A percentile compares a stretch with the other conserved stretches of the same genome.
Conservation (phyloP, 192 early-diverging fungal genomes). For the Coemansia sp. region DNA sequence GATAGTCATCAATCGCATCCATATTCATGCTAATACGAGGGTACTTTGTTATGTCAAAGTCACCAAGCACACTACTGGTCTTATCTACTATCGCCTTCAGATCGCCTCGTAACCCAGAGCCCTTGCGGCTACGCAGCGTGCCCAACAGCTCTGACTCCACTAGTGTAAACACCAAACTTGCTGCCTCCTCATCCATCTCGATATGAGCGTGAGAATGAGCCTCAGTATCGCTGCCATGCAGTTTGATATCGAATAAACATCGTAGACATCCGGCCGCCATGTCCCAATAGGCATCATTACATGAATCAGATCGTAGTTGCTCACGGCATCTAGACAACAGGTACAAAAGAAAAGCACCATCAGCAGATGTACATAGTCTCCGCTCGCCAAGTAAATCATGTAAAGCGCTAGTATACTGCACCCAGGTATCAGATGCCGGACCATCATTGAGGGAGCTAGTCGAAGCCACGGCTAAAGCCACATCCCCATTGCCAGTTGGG, state of each 20-base stretch:
- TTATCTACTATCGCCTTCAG: slow-evolving; percentile 43
- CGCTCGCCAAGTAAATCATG: slow-evolving; percentile 45
- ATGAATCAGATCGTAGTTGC: background rate
- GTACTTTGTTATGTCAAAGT: slow-evolving; percentile 27
- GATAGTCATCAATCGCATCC: slow-evolving; percentile 41
- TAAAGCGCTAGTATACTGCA: slow-evolving; percentile 10
- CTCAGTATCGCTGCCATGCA: slow-evolving; percentile 21
- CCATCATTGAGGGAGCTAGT: slow-evolving; percentile 4
- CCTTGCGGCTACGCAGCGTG: slow-evolving; percentile 30
- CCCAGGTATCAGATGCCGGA: background rate
- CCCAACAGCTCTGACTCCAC: slow-evolving; percentile 36
- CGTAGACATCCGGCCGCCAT: slow-evolving; percentile 27
- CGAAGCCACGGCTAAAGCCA: background rate
- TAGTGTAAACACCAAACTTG: slow-evolving; percentile 30
- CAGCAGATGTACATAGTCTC: slow-evolving; percentile 36
- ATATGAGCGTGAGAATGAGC: slow-evolving; percentile 28
- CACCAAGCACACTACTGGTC: slow-evolving; percentile 19
- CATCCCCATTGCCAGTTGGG: background rate
- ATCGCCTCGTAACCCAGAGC: slow-evolving; percentile 42
- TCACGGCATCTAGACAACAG: slow-evolving; percentile 16
- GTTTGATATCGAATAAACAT: slow-evolving; percentile 46
- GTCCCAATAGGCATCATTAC: slow-evolving; percentile 15
- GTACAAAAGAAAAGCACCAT: slow-evolving; percentile 35
- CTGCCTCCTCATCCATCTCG: slow-evolving; percentile 35
- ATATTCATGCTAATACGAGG: slow-evolving; percentile 43